A percentile compares a stretch with the other conserved stretches of the same genome.
phyloP scores from a whole-genome alignment of 441 rosid species.

The Cnidoscolus chayamansa region DNA sequence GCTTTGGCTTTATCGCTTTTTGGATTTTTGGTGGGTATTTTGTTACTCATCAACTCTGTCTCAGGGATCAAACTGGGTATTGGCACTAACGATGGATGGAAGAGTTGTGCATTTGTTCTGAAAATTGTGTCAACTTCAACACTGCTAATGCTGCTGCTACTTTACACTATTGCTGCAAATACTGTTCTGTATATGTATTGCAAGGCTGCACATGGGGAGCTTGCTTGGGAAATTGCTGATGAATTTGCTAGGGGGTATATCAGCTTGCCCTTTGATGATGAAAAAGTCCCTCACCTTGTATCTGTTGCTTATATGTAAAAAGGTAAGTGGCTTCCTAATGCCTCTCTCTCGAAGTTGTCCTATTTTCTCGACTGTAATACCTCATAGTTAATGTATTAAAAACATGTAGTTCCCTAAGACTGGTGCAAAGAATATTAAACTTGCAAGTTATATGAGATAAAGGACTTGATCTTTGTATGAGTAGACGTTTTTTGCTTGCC shows the following conservation, averaged over 20 bases:
- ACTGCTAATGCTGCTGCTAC: constrained; percentile 25
- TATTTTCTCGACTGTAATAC: neutral
- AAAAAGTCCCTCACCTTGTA: constrained; percentile 64
- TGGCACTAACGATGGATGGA: constrained; percentile 33
- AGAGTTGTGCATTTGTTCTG: constrained; percentile 35
- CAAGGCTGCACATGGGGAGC: constrained; percentile 66
- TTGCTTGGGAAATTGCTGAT: constrained; percentile 67
- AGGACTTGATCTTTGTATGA: no score
- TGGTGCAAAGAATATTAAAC: constrained; percentile 1
- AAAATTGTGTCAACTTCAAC: constrained; percentile 45
- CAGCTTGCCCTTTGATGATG: constrained; percentile 71
- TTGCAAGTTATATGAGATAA: constrained; percentile 6
- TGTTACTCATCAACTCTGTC: constrained; percentile 28
- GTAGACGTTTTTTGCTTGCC: neutral
- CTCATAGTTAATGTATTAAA: neutral
- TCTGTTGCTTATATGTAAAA: constrained; percentile 34
- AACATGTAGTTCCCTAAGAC: constrained; percentile 4
- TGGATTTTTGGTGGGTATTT: constrained; percentile 21
- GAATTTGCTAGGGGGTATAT: constrained; percentile 67
- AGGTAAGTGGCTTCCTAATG: constrained; percentile 1
- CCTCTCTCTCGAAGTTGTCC: neutral
- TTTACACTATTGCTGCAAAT: constrained; percentile 41
- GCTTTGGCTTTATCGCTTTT: constrained; percentile 36
- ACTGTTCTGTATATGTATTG: constrained; percentile 67
- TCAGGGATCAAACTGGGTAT: constrained; percentile 18